Evolutionary conservation across 139 green algal genomes (phyloP), one percentile per base, ranked within the genome.

Genomic region (Chlorella sorokiniana): DNA sequence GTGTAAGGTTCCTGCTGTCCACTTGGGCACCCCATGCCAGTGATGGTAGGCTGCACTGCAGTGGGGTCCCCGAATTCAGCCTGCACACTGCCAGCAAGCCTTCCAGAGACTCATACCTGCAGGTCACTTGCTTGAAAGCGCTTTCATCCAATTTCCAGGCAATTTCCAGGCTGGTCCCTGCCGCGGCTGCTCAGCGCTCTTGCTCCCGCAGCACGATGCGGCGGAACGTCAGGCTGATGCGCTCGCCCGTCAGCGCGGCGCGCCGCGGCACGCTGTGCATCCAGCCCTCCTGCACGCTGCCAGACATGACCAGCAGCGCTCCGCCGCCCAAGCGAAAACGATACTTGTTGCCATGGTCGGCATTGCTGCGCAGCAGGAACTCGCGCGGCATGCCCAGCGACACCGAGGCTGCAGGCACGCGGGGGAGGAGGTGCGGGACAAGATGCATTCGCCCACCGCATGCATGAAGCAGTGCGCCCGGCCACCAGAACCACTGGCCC

Each of bases 221-320:
- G 0, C 89, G 73, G 69, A 93, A 93, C 0, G 89, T 93, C 2
- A 93, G 81, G 64, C 85, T 91, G 54, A 93, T 84, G 22, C 89
- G 79, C n/a, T 82, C 71, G 27, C 71, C 75, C 25, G 79, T 65
- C 45, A 22, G 1, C 6, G 29, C 31, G 52, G 67, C 51, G 27
- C 86, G 65, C 64, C 85, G 83, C 0, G 87, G 87, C 16, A 93
- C 79, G 54, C 62, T 77, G 79, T 93, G 89, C 84, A 86, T 86
- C 89, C 89, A 93, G 51, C 89, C 38, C 69, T 84, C 48, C 84
- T 93, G 89, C 74, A 65, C 83, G 8, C 56, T 81, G 16, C 86
- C 85, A 9, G 69, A 61, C 87, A 91, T 91, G 31, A 87, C 64
- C 52, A 91, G 83, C n/a, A 89, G 33, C n/a, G 85, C 83, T 16